Conservation (phyloP, 164 flowering plant genomes). For the Aristolochia fimbriata region DNA sequence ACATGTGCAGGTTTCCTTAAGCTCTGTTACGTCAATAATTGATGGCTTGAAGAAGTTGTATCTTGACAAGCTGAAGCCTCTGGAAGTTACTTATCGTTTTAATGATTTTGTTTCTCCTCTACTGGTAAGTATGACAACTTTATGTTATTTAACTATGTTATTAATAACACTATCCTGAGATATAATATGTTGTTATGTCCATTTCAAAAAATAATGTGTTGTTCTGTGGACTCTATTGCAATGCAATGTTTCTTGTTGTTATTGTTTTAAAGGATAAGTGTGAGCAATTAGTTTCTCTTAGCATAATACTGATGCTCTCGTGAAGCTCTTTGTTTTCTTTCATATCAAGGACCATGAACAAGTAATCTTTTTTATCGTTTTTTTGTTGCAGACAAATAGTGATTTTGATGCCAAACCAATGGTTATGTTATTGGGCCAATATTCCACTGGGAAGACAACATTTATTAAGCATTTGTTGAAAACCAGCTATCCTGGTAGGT, state of each 20-base stretch:
- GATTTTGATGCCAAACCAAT: conserved; percentile 98
- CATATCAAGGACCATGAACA: no score
- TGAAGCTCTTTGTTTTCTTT: no score
- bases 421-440: conserved; percentile 99
- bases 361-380: neutral
- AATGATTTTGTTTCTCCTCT: conserved; percentile 89
- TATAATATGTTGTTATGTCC: neutral
- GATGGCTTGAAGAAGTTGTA: conserved; percentile 92
- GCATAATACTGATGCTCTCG: no score
- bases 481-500: conserved; percentile 74
- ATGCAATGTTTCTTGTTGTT: no score
- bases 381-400: conserved; percentile 58
- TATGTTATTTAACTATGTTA: neutral
- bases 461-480: conserved; percentile 83
- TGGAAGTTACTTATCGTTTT: conserved; percentile 76
- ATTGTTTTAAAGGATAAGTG: no score
- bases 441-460: conserved; percentile 99
- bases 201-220: no score
- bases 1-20: conserved; percentile 31
- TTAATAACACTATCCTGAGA: neutral
- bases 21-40: conserved; percentile 78
- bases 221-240: no score
- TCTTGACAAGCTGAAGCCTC: conserved; percentile 80
- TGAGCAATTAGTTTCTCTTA: no score
- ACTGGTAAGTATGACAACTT: conserved; percentile 43